Evolutionary conservation across 108 stramenopile genomes (phyloP).

Genomic region (Mediolabrus comicus): DNA sequence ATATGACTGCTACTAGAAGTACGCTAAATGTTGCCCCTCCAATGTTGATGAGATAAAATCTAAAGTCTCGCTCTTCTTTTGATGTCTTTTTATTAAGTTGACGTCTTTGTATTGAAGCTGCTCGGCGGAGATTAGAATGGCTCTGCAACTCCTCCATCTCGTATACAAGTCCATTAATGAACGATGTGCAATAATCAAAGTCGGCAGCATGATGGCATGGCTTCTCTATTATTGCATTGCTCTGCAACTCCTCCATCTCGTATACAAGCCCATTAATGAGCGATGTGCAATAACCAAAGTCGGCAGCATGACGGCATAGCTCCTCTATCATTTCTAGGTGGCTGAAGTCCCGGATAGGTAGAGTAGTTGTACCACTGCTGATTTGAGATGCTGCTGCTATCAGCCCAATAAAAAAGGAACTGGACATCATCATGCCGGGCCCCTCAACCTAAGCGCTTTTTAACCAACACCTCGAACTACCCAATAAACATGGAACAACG

Average conservation of each 20-base stretch:
- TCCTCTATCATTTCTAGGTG: too few relatives aligned
- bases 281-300: not conserved
- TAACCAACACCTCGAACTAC: too few relatives aligned
- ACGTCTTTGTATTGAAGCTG: not conserved
- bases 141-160: not conserved
- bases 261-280: not conserved
- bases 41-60: constrained; percentile 28
- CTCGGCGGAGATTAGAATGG: not conserved
- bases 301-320: not conserved
- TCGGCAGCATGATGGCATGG: not conserved
- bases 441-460: too few relatives aligned
- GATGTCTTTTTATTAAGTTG: not conserved
- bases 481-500: too few relatives aligned
- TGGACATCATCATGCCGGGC: not conserved
- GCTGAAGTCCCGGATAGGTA: not conserved
- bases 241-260: not conserved
- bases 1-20: constrained; percentile 63
- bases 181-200: not conserved
- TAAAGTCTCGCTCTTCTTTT: not conserved
- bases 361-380: not conserved
- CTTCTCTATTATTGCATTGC: not conserved
- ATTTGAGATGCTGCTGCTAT: too few relatives aligned
- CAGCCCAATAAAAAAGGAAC: not conserved
- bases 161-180: not conserved
- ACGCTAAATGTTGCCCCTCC: constrained; percentile 44